Conservation (phyloP, 257 asterid species). For the Craterostigma plantagineum region DNA sequence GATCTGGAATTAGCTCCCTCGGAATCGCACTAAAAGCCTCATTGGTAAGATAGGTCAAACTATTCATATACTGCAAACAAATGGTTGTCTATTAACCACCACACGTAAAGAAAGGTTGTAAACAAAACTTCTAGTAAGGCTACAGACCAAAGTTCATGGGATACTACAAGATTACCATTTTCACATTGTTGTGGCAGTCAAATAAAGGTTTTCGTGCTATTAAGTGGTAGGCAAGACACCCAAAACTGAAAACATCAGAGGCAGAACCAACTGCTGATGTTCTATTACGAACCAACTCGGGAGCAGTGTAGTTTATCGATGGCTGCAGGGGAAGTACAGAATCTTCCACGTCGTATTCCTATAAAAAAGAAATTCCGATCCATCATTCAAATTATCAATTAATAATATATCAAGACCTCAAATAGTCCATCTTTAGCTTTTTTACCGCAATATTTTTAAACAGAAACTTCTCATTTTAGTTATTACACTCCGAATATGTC, state of each 20-base stretch:
- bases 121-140: not conserved
- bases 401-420: not conserved
- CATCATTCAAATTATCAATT: not conserved
- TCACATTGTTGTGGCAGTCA: constrained; percentile 94
- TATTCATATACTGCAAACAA: constrained; percentile 76
- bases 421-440: not conserved
- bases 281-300: constrained; percentile 84
- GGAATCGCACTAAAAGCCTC: constrained; percentile 72
- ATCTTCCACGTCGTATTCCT: constrained; percentile 97
- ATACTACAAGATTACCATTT: constrained; percentile 47
- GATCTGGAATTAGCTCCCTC: constrained; percentile 56
- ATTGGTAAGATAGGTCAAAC: constrained; percentile 68
- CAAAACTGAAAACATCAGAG: constrained; percentile 89
- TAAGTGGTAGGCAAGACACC: constrained; percentile 93
- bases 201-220: constrained; percentile 90
- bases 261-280: constrained; percentile 48
- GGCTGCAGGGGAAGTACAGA: constrained; percentile 95
- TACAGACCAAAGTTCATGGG: constrained; percentile 7
- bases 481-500: too few relatives aligned
- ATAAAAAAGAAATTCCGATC: not conserved
- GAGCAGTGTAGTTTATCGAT: constrained; percentile 85
- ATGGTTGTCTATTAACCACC: constrained; percentile 2
- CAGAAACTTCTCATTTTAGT: too few relatives aligned
- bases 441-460: too few relatives aligned
- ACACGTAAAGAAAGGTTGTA: too few relatives aligned